Evolutionary conservation across 148 eudicot species (phyloP), one percentile per base, ranked within the genome.

Genomic region (Fallopia convolvulus): DNA sequence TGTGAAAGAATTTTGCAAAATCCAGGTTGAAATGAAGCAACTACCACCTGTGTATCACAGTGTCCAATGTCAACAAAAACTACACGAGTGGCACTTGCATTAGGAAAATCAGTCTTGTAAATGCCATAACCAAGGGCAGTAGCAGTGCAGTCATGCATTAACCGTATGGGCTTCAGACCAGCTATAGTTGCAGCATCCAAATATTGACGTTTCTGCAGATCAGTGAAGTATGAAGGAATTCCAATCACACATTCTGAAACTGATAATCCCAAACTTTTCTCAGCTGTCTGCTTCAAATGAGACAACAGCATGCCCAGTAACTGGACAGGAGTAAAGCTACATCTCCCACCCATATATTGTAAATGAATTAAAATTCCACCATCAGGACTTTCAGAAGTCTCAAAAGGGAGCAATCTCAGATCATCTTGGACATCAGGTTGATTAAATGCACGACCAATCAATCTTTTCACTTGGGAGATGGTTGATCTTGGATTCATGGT

Each of bases 51-150:
- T 39, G 94, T 92, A 86, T 92, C 99, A 77, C 92, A 88, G 75
- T 95, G 99, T 46, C 99, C 97, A 68, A 95, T 81, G 81, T 95
- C 99, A n/a, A 95, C 97, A 86, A 95, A 95, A 77, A 87, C 90
- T 77, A 87, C 91, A 87, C 75, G 74, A 32, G 77, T 79, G 6
- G 81, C 80, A 13, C 88, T 89, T 3, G 81, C 63, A 33, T 70
- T 82, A 15, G 81, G 79, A 39, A 84, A 83, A 50, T 85, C 97
- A 41, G 88, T 86, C 82, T 86, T 93, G 88, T 95, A 95, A 44
- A 95, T 88, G 40, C 99, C 99, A 83, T 93, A 95, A 74, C 94
- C 97, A 74, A 95, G 87, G 18, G 94, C 99, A 78, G 88, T 91
- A 75, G 99, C 97, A 40, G 97, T 89, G 78, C 99, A 86, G 46